Conservation (phyloP, 2,329 filamentous ascomycete genomes). For the Diaporthe sp. region DNA sequence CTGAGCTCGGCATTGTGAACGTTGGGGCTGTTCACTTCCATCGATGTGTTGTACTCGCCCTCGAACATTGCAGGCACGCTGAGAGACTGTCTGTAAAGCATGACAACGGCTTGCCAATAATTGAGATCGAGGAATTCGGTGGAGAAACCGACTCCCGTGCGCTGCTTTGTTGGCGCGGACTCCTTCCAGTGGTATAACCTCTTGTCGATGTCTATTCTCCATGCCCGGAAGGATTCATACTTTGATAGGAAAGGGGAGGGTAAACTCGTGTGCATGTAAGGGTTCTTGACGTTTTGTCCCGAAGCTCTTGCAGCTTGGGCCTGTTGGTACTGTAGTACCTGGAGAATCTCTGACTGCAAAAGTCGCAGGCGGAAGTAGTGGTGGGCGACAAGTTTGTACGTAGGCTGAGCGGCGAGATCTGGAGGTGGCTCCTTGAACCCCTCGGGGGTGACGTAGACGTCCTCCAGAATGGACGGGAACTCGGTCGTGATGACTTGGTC, state of each 20-base stretch:
- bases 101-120: conserved; percentile 97
- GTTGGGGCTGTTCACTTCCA: conserved; percentile 73
- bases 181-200: conserved; percentile 89
- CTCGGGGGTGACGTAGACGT: conserved; percentile 84
- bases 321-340: conserved; percentile 93
- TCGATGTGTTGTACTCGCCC: conserved; percentile 77
- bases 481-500: conserved; percentile 97
- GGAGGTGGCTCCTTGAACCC: conserved; percentile 76
- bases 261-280: conserved; percentile 82
- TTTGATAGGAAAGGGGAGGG: conserved; percentile 87
- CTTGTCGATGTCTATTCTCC: conserved; percentile 88
- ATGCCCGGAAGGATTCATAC: conserved; percentile 88
- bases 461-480: conserved; percentile 89
- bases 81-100: conserved; percentile 93
- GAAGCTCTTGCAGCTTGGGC: conserved; percentile 80
- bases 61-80: conserved; percentile 88
- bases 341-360: conserved; percentile 93
- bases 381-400: conserved; percentile 90
- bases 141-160: conserved; percentile 90
- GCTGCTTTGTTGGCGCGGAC: conserved; percentile 79
- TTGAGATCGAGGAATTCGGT: conserved; percentile 93
- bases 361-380: conserved; percentile 93
- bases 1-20: conserved; percentile 74
- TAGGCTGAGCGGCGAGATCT: conserved; percentile 71
- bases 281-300: conserved; percentile 74